Conservation (phyloP, 768 basidiomycete genomes). For the Zangia roseola region DNA sequence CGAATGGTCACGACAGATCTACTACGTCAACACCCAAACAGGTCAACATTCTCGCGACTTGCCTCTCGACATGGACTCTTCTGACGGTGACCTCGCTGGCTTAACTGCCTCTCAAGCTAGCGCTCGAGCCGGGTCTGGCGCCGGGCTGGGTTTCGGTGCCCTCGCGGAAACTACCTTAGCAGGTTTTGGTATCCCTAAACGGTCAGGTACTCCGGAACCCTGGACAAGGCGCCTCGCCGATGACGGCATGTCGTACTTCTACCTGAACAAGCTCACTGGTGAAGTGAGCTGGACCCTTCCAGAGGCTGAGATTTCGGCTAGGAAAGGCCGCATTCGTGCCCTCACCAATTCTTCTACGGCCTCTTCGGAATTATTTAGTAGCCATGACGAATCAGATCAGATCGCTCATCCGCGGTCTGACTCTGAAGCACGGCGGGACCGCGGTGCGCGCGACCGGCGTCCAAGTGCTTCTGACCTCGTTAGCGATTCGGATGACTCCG, state of each 20-base stretch:
- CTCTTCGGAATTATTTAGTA: slow-evolving; percentile 28
- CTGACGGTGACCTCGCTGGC: slow-evolving; percentile 62
- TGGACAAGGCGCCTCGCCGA: slow-evolving; percentile 81
- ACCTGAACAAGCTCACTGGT: slow-evolving; percentile 69
- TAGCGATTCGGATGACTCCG: slow-evolving; percentile 82
- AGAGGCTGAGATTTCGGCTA: slow-evolving; percentile 34
- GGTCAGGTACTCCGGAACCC: slow-evolving; percentile 69
- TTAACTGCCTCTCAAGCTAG: slow-evolving; percentile 52
- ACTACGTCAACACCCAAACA: slow-evolving; percentile 90
- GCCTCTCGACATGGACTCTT: slow-evolving; percentile 67
- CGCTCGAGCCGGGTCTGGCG: slow-evolving; percentile 54
- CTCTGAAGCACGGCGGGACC: slow-evolving; percentile 33
- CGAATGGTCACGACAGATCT: slow-evolving; percentile 59
- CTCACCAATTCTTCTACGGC: slow-evolving; percentile 34
- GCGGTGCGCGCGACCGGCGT: slow-evolving; percentile 26
- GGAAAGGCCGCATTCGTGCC: slow-evolving; percentile 34
- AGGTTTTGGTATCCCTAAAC: slow-evolving; percentile 61
- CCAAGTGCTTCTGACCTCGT: slow-evolving; percentile 41
- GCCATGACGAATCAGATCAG: slow-evolving; percentile 23
- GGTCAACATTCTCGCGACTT: slow-evolving; percentile 81
- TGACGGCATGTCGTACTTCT: slow-evolving; percentile 80
- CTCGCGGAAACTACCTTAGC: slow-evolving; percentile 38
- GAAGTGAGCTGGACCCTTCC: slow-evolving; percentile 70
- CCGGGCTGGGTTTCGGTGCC: slow-evolving; percentile 47
- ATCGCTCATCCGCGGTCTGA: slow-evolving; percentile 32